A percentile compares a stretch with the other conserved stretches of the same genome.
Evolutionary conservation across 1,139 yeast genomes (phyloP).

Genomic region (Tardiomyces depauwii): DNA sequence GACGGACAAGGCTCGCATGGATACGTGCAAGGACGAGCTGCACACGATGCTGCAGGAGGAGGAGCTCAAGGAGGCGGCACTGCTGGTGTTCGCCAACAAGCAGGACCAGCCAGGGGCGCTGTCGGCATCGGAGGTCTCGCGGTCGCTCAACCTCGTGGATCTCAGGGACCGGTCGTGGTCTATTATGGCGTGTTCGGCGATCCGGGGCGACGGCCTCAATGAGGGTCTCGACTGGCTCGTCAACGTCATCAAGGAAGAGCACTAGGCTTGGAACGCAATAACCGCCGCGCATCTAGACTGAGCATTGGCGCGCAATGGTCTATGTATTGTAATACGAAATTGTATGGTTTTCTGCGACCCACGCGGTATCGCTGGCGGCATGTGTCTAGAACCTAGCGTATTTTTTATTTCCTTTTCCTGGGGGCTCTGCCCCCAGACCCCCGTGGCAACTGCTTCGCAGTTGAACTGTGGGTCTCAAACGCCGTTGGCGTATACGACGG

Average conservation of each 20-base stretch:
- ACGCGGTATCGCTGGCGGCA: no score
- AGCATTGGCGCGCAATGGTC: no score
- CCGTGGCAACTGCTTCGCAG: no score
- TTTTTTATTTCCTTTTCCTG: no score
- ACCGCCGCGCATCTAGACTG: no score
- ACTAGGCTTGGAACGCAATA: no score
- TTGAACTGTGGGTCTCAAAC: no score
- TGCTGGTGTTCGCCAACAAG: slow-evolving; percentile 90
- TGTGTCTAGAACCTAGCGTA: no score
- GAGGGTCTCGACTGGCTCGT: slow-evolving; percentile 97
- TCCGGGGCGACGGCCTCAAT: slow-evolving; percentile 89
- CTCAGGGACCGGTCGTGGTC: slow-evolving; percentile 97
- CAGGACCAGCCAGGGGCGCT: slow-evolving; percentile 96
- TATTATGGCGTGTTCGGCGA: slow-evolving; percentile 92
- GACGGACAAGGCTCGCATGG: slow-evolving; percentile 88
- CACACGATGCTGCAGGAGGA: slow-evolving; percentile 90
- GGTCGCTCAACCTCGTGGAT: slow-evolving; percentile 73
- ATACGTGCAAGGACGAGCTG: slow-evolving; percentile 76
- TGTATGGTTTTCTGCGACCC: no score
- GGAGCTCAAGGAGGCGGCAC: slow-evolving; percentile 79
- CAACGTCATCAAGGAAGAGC: slow-evolving; percentile 83
- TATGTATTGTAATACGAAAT: no score
- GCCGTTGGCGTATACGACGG: no score
- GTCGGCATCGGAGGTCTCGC: slow-evolving; percentile 89
- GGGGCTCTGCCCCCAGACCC: no score